Base-by-base conservation (phyloP, 2,329 filamentous ascomycete species). In the Metarhizium album region DNA sequence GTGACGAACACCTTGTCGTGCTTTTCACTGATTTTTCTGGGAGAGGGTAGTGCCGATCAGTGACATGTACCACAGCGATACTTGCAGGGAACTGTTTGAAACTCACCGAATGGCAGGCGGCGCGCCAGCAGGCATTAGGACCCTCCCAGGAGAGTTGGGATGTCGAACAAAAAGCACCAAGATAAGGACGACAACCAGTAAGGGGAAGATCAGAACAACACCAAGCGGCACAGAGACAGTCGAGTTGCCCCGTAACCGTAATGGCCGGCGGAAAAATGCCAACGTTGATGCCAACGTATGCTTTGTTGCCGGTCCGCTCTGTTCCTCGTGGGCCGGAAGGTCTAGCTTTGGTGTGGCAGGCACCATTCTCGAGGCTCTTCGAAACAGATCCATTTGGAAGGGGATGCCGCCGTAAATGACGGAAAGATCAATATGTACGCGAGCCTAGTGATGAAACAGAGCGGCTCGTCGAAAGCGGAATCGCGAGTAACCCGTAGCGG, bases 1-100 rank as follows among this genome's bases (percentile, higher is more conserved):
- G 83, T 87, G 47, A 90, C 86, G 62, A 98, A 98, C 48, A 96
- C 90, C 70, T 95, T 95, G 71, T 98, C 93, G 70, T 97, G 82
- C 62, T 94, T 87, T 71, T 97, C 93, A 71, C 86, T 95, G 61
- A 98, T 98, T 81, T 90, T 91, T 60, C 90, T 95, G 64, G 62
- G 57, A 37, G 16, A 20, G 45, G 18, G 49, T 42, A 35, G 18
- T 4, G 6, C 18, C 27, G 16, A 27, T 53, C 23, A 50, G 48
- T 33, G 14, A n/a, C 13, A 16, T 18, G 29, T 8, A 16, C 33
- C 11, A 45, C 8, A 18, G 42, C 3, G n/a, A 27, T 14, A 45
- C 20, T 8, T 29, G 46, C 24, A 6, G 5, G 5, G 2, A 14
- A 23, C 23, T 5, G 38, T n/a, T n/a, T 37, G 40, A 5, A 42